A percentile compares a stretch with the other conserved stretches of the same genome.
Conservation (phyloP, 257 asterid genomes). For the Ophiorrhiza pumila region DNA sequence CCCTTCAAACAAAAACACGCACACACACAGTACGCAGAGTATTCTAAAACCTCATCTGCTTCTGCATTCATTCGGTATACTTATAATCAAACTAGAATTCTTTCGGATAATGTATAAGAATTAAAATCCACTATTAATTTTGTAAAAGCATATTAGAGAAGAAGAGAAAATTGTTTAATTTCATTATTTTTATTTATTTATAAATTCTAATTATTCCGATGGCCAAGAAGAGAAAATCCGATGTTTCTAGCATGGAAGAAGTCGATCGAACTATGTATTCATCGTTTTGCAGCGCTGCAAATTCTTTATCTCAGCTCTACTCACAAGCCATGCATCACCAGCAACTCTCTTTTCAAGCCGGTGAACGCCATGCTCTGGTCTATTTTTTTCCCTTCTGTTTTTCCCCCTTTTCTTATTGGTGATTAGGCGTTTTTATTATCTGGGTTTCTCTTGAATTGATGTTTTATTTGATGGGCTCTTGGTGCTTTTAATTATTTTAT, state of each 20-base stretch:
- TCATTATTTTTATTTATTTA: too few species aligned
- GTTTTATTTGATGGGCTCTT: neutral
- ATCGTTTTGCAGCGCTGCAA: conserved; percentile 61
- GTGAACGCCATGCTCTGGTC: conserved; percentile 60
- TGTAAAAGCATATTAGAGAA: too few species aligned
- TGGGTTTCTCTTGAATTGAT: neutral
- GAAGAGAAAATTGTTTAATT: too few species aligned
- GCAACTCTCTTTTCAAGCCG: conserved; percentile 63
- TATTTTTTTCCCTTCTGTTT: neutral
- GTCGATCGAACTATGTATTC: conserved; percentile 68
- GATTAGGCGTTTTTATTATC: conserved; percentile 2
- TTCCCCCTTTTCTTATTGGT: neutral
- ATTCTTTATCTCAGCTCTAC: conserved; percentile 63
- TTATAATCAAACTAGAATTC: too few species aligned
- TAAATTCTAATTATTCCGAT: conserved; percentile 15
- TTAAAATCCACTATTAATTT: too few species aligned
- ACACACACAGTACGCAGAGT: too few species aligned
- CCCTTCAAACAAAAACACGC: too few species aligned
- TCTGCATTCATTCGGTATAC: too few species aligned
- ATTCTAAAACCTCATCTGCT: too few species aligned
- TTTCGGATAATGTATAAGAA: too few species aligned
- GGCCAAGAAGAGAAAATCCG: conserved; percentile 73
- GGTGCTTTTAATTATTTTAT: neutral
- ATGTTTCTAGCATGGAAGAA: conserved; percentile 56
- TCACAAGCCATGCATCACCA: conserved; percentile 67